Conservation (phyloP, 148 eudicot genomes). For the Beta vulgaris region DNA sequence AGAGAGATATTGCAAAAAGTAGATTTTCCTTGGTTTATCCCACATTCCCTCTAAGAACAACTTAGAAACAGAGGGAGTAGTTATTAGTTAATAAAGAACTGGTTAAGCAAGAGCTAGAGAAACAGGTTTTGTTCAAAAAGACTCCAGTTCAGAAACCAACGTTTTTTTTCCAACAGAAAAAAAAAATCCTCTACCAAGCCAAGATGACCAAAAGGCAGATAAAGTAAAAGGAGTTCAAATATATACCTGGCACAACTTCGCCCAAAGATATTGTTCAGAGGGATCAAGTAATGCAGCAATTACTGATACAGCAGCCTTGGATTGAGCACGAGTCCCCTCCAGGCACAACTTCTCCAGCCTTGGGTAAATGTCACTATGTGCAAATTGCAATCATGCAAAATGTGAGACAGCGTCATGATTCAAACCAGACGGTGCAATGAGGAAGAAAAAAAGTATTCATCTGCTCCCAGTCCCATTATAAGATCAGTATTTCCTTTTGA, state of each 20-base stretch:
- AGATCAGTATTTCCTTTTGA: slow-evolving; percentile 1
- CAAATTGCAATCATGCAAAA: slow-evolving; percentile 24
- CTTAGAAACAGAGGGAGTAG: no score
- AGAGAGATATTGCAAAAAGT: no score
- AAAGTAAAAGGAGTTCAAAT: not conserved
- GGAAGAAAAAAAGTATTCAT: not conserved
- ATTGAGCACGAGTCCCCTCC: slow-evolving; percentile 75
- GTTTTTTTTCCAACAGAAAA: not conserved
- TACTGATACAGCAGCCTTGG: slow-evolving; percentile 78
- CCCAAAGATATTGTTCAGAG: slow-evolving; percentile 43
- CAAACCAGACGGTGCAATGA: not conserved
- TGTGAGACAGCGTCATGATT: slow-evolving; percentile 10
- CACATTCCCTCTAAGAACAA: no score
- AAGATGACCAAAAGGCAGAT: not conserved
- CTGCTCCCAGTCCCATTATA: not conserved
- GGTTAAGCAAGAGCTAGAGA: not conserved
- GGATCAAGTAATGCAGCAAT: slow-evolving; percentile 51
- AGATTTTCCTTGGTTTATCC: no score
- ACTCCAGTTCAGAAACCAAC: not conserved
- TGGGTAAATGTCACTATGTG: slow-evolving; percentile 71
- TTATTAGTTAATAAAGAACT: not conserved
- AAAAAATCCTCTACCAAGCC: not conserved
- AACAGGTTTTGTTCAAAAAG: not conserved
- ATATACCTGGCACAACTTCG: slow-evolving; percentile 61
- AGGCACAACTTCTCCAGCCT: slow-evolving; percentile 69